Conservation (phyloP, 352 stramenopile species). For the Thraustotheca clavata region DNA sequence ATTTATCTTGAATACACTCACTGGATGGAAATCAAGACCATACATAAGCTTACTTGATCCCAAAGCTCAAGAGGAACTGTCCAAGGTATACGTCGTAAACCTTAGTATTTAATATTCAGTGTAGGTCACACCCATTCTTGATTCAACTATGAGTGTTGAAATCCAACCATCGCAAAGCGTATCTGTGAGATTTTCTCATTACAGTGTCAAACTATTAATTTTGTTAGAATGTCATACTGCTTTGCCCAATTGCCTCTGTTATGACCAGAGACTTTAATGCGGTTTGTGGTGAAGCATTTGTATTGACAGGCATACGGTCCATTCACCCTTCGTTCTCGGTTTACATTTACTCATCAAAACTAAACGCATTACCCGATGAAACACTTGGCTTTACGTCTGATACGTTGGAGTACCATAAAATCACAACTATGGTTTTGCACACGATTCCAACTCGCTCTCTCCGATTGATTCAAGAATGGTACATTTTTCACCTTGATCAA, state of each 20-base stretch:
- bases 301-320: conserved; percentile 7
- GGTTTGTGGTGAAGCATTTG: conserved; percentile 14
- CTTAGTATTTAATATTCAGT: not conserved
- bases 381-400: conserved; percentile 4
- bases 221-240: conserved; percentile 12
- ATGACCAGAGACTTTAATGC: conserved; percentile 16
- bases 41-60: conserved; percentile 1
- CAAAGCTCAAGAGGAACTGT: conserved; percentile 13
- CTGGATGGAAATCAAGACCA: conserved; percentile 9
- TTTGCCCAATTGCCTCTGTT: not conserved
- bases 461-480: conserved; percentile 18
- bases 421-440: conserved; percentile 14
- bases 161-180: conserved; percentile 9
- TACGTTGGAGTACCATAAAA: conserved; percentile 18
- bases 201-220: not conserved
- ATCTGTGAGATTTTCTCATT: not conserved
- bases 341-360: conserved; percentile 6
- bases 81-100: not conserved
- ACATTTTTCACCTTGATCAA: not conserved
- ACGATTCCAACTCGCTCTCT: conserved; percentile 12
- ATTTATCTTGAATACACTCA: conserved; percentile 17
- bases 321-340: not conserved
- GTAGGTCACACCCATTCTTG: conserved; percentile 4
- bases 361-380: not conserved
- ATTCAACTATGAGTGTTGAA: not conserved